A percentile compares a stretch with the other conserved stretches of the same genome.
These are phyloP conservation scores for Filobasidium floriforme DNA, from an alignment of 768 basidiomycete species.

Conservation along the genomic window DNA sequence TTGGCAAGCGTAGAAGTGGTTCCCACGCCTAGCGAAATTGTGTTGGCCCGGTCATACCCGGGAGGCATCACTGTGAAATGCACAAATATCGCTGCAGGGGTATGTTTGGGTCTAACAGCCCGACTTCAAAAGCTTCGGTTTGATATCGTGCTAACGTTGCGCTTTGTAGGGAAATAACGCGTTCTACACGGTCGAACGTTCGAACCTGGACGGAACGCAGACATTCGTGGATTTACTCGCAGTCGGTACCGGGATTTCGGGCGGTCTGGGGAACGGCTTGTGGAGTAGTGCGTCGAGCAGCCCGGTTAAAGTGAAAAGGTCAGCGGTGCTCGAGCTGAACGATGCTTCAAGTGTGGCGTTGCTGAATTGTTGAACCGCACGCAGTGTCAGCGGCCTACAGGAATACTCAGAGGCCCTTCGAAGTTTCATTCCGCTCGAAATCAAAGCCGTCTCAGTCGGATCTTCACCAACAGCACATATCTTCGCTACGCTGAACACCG, in stretches of 20 bases:
- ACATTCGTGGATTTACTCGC: constrained; percentile 56
- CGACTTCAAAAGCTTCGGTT: no score
- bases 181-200: constrained; percentile 64
- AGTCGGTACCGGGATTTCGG: constrained; percentile 76
- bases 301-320: constrained; percentile 64
- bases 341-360: neutral
- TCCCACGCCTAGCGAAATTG: constrained; percentile 73
- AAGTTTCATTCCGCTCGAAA: constrained; percentile 59
- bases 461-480: constrained; percentile 59
- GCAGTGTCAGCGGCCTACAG: constrained; percentile 63
- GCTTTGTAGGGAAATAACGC: constrained; percentile 56
- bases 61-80: constrained; percentile 56
- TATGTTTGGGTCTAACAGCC: no score
- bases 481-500: constrained; percentile 63
- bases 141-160: no score
- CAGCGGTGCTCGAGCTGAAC: constrained; percentile 9
- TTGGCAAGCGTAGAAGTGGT: constrained; percentile 60
- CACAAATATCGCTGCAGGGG: constrained; percentile 59
- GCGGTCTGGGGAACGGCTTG: constrained; percentile 49
- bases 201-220: constrained; percentile 36
- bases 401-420: constrained; percentile 66
- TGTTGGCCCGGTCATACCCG: constrained; percentile 58
- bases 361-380: neutral
- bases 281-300: constrained; percentile 65
- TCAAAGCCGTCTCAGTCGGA: constrained; percentile 56